Percentiles rank a stretch among this genome's conserved stretches.
phyloP scores from a whole-genome alignment of 352 stramenopile species.

The Globisporangium alternatum region DNA sequence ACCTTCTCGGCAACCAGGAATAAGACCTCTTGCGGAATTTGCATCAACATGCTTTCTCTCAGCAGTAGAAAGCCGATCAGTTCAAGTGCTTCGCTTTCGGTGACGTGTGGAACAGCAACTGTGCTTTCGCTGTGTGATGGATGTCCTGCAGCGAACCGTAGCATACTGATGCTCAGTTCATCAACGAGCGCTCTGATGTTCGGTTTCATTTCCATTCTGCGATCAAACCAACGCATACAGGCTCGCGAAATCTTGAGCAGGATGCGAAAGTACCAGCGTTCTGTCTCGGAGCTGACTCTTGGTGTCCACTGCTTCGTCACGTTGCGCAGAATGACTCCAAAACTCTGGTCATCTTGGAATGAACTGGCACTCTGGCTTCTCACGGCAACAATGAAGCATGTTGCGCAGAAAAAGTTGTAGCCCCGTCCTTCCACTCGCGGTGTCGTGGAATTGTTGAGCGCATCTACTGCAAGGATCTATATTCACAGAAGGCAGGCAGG shows the following conservation, averaged over 20 bases:
- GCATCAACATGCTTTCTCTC: not conserved
- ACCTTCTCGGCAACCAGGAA: constrained; percentile 9
- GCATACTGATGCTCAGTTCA: constrained; percentile 12
- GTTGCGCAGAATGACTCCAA: constrained; percentile 8
- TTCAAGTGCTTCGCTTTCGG: constrained; percentile 8
- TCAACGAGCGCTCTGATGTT: constrained; percentile 1
- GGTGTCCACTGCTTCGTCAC: constrained; percentile 4
- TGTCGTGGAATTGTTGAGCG: constrained; percentile 22
- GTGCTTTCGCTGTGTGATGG: not conserved
- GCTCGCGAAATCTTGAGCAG: constrained; percentile 19
- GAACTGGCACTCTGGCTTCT: not conserved
- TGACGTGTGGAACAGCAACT: not conserved
- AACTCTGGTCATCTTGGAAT: not conserved
- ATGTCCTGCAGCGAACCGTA: not conserved
- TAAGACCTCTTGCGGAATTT: constrained; percentile 5
- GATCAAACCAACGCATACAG: constrained; percentile 13
- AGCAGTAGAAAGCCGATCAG: constrained; percentile 9
- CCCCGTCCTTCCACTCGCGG: constrained; percentile 10
- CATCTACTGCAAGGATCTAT: constrained; percentile 24
- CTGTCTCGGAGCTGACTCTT: not conserved
- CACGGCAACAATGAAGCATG: constrained; percentile 42
- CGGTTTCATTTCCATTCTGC: not conserved
- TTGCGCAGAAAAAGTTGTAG: constrained; percentile 41
- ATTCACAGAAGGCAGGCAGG: constrained; percentile 3
- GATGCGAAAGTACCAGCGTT: constrained; percentile 12